Percentiles rank a stretch among this genome's conserved stretches.
These are phyloP conservation scores for Xerocomus brunneocitrinus DNA, from an alignment of 768 basidiomycete genomes.

Conservation along the genomic window DNA sequence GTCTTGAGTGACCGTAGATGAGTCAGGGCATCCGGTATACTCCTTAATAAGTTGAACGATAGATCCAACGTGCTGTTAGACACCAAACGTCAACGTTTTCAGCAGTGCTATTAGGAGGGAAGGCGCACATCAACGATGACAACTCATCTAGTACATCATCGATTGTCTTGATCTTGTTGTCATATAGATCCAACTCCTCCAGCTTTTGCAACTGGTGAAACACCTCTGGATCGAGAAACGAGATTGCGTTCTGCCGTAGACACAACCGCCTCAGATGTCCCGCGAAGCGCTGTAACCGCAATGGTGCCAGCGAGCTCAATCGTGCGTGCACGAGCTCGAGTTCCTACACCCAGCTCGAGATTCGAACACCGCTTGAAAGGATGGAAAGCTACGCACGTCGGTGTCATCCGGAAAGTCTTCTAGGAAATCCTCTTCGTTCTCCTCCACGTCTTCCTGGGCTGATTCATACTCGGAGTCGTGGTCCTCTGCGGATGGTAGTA, in stretches of 20 bases:
- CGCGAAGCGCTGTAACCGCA: conserved; percentile 75
- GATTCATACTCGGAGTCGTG: conserved; percentile 37
- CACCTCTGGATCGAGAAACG: conserved; percentile 64
- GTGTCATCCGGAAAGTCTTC: conserved; percentile 80
- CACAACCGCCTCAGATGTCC: conserved; percentile 66
- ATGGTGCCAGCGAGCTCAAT: conserved; percentile 58
- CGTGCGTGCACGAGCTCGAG: conserved; percentile 81
- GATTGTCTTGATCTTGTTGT: conserved; percentile 83
- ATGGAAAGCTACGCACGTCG: conserved; percentile 47
- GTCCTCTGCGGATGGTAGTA: conserved; percentile 36
- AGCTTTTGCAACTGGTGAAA: conserved; percentile 63
- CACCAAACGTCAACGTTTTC: not conserved
- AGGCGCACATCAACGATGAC: conserved; percentile 50
- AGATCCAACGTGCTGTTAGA: conserved; percentile 72
- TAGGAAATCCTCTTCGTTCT: conserved; percentile 61
- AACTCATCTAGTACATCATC: conserved; percentile 61
- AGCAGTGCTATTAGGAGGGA: not conserved
- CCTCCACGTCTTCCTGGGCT: conserved; percentile 38
- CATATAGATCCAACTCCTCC: conserved; percentile 92
- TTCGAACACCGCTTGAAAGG: not conserved
- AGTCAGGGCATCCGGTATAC: conserved; percentile 59
- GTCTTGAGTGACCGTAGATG: conserved; percentile 61
- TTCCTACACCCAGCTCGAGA: conserved; percentile 47
- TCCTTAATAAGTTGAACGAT: conserved; percentile 87
- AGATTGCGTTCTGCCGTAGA: conserved; percentile 82